Percentiles rank a stretch among this genome's conserved stretches.
Evolutionary conservation across 495 filamentous ascomycete species (phyloP).

Genomic region (Jackrogersella multiformis): DNA sequence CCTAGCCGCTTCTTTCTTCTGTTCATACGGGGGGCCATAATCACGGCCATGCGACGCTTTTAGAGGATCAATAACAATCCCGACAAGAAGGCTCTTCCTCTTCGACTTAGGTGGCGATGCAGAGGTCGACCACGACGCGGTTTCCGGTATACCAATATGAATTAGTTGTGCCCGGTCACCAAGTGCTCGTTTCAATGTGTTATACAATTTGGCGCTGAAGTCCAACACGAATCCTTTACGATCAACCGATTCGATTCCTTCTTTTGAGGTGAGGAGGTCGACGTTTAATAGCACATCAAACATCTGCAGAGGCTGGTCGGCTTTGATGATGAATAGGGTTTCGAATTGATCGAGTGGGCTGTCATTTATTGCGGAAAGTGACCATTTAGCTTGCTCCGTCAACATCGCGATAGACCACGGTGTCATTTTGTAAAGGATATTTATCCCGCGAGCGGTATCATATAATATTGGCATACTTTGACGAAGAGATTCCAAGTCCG

Average conservation of each 20-base stretch:
- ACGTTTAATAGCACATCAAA: slow-evolving; percentile 71
- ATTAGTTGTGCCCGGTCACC: slow-evolving; percentile 77
- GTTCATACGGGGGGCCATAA: slow-evolving; percentile 83
- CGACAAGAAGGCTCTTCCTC: slow-evolving; percentile 61
- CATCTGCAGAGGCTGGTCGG: slow-evolving; percentile 69
- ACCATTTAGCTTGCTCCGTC: slow-evolving; percentile 74
- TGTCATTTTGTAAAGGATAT: slow-evolving; percentile 92
- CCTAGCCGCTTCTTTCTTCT: slow-evolving; percentile 71
- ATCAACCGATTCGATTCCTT: slow-evolving; percentile 38
- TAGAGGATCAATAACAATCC: slow-evolving; percentile 74
- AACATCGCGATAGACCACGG: slow-evolving; percentile 79
- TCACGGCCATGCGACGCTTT: slow-evolving; percentile 80
- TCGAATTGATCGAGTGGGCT: slow-evolving; percentile 82
- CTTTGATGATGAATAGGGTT: slow-evolving; percentile 78
- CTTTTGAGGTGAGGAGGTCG: slow-evolving; percentile 25
- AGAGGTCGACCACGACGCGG: slow-evolving; percentile 54
- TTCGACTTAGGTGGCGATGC: slow-evolving; percentile 35
- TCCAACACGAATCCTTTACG: slow-evolving; percentile 48
- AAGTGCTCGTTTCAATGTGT: slow-evolving; percentile 71
- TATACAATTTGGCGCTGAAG: slow-evolving; percentile 64
- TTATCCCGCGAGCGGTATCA: slow-evolving; percentile 76
- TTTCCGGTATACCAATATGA: slow-evolving; percentile 58
- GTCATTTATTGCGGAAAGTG: slow-evolving; percentile 77
- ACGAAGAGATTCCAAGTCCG: slow-evolving; percentile 46
- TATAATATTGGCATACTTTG: slow-evolving; percentile 61